These are phyloP conservation scores for Annulohypoxylon maeteangense DNA, from an alignment of 495 filamentous ascomycete genomes.

Conservation along the genomic window DNA sequence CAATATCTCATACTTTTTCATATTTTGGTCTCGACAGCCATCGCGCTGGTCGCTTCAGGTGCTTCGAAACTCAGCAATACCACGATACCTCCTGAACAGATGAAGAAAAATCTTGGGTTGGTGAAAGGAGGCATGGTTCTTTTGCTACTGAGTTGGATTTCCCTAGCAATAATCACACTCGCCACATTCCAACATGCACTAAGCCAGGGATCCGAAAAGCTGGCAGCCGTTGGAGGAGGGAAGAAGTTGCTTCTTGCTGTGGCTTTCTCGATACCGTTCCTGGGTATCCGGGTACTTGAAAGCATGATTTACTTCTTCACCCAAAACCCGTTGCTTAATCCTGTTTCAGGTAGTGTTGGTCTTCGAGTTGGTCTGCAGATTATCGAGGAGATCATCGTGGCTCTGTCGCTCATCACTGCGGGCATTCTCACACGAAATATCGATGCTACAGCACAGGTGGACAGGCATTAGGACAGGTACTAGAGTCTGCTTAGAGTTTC, in stretches of 20 bases:
- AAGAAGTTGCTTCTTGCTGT: conserved; percentile 47
- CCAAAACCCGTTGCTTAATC: conserved; percentile 36
- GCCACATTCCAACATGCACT: conserved; percentile 34
- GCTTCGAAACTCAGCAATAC: conserved; percentile 42
- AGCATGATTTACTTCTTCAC: conserved; percentile 46
- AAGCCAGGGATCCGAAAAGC: background rate
- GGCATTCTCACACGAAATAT: conserved; percentile 47
- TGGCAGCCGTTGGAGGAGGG: conserved; percentile 5
- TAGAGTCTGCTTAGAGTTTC: background rate
- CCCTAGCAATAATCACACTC: conserved; percentile 41
- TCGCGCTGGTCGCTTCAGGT: conserved; percentile 47
- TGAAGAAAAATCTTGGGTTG: conserved; percentile 21
- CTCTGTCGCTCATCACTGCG: conserved; percentile 39
- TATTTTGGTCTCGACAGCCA: conserved; percentile 35
- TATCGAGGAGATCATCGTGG: conserved; percentile 48
- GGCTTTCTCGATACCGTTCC: conserved; percentile 44
- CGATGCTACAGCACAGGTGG: conserved; percentile 19
- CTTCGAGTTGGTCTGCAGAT: conserved; percentile 46
- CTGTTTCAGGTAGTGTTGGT: conserved; percentile 39
- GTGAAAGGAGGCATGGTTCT: conserved; percentile 50
- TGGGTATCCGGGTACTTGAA: conserved; percentile 45
- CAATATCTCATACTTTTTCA: conserved; percentile 41
- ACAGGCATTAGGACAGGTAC: background rate
- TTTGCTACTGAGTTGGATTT: conserved; percentile 49
- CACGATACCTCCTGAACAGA: conserved; percentile 33